phyloP scores from a whole-genome alignment of 2,329 filamentous ascomycete species.

The Pseudonectria buxi region DNA sequence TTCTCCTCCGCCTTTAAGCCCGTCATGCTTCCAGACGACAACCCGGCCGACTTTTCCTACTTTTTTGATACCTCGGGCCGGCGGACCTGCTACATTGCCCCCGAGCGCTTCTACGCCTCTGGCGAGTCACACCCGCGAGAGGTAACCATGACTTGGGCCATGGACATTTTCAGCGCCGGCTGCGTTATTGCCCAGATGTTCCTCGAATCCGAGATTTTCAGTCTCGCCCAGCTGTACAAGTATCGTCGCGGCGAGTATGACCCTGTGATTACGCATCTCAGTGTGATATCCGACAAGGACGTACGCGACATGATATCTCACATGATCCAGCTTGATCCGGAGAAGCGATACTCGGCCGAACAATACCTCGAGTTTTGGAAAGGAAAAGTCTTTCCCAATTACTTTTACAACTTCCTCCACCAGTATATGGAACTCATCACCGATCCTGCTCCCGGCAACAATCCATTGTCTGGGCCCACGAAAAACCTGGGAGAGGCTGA shows the following conservation, averaged over 20 bases:
- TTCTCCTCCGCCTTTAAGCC: conserved; percentile 96
- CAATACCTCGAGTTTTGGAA: conserved; percentile 92
- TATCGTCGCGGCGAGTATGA: conserved; percentile 92
- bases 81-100: conserved; percentile 89
- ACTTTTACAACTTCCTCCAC: conserved; percentile 96
- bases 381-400: conserved; percentile 84
- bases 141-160: conserved; percentile 72
- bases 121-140: conserved; percentile 57
- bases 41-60: conserved; percentile 94
- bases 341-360: conserved; percentile 85
- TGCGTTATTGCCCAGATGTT: conserved; percentile 97
- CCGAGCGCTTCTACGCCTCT: conserved; percentile 77
- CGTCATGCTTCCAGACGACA: conserved; percentile 87
- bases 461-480: conserved; percentile 56
- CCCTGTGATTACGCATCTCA: conserved; percentile 71
- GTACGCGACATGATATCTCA: conserved; percentile 84
- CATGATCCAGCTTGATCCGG: conserved; percentile 93
- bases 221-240: conserved; percentile 90
- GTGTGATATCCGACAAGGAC: conserved; percentile 80
- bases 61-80: conserved; percentile 93
- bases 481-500: conserved; percentile 81
- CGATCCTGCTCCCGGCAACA: conserved; percentile 75
- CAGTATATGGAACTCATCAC: conserved; percentile 97
- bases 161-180: conserved; percentile 96
- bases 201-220: conserved; percentile 93